Conservation (phyloP, 495 filamentous ascomycete genomes). For the Cairneyella variabilis region DNA sequence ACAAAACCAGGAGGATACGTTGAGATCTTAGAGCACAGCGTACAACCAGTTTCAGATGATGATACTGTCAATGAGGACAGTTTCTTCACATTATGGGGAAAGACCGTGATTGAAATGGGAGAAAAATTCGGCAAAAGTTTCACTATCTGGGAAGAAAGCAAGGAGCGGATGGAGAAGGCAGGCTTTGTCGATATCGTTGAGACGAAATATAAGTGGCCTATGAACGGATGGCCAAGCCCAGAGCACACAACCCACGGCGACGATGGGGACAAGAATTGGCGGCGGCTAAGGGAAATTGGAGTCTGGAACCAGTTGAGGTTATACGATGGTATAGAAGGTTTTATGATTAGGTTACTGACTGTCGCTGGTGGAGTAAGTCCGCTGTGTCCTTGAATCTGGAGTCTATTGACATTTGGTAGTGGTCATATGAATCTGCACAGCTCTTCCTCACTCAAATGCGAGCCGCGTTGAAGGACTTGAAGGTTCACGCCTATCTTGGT, state of each 20-base stretch:
- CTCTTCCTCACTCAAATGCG: conserved; percentile 19
- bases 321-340: conserved; percentile 18
- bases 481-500: conserved; percentile 16
- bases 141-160: conserved; percentile 19
- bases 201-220: conserved; percentile 44
- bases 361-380: conserved; percentile 10
- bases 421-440: conserved; percentile 18
- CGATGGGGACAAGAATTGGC: conserved; percentile 43
- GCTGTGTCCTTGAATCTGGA: background rate
- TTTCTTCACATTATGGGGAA: conserved; percentile 28
- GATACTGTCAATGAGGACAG: conserved; percentile 23
- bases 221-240: conserved; percentile 30
- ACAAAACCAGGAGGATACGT: conserved; percentile 41
- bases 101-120: conserved; percentile 15
- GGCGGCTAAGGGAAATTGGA: conserved; percentile 43
- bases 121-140: conserved; percentile 19
- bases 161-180: conserved; percentile 46
- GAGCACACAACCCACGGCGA: conserved; percentile 25
- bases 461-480: conserved; percentile 15
- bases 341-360: conserved; percentile 17
- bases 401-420: conserved; percentile 6
- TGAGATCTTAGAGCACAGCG: conserved; percentile 13
- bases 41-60: conserved; percentile 12
- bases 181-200: conserved; percentile 47
- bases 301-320: conserved; percentile 22